These are phyloP conservation scores for Paxillus involutus DNA, from an alignment of 768 basidiomycete species.

Conservation along the genomic window DNA sequence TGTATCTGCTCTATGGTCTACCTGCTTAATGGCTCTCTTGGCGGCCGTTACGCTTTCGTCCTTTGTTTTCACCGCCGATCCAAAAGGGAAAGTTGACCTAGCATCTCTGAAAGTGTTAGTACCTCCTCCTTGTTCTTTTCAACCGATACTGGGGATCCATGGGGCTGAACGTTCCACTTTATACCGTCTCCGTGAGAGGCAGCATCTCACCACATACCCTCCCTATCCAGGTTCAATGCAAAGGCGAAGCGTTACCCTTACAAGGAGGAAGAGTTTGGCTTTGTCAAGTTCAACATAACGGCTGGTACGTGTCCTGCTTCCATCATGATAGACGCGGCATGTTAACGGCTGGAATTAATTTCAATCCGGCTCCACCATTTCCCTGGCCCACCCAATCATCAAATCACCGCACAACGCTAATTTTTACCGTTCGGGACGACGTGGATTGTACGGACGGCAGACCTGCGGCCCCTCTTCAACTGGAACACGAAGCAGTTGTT, in stretches of 20 bases:
- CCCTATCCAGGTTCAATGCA: conserved; percentile 40
- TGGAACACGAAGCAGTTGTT: conserved; percentile 99
- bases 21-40: conserved; percentile 72
- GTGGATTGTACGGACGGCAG: conserved; percentile 36
- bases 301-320: conserved; percentile 56
- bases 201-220: conserved; percentile 10
- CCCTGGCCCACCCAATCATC: conserved; percentile 5
- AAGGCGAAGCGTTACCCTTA: conserved; percentile 54
- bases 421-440: neutral
- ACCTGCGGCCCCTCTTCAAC: conserved; percentile 80
- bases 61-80: conserved; percentile 57
- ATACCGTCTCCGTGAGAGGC: conserved; percentile 9
- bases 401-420: conserved; percentile 15
- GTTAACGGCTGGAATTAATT: conserved; percentile 28
- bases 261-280: conserved; percentile 72
- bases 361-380: conserved; percentile 10
- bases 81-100: conserved; percentile 58
- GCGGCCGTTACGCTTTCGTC: conserved; percentile 74
- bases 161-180: conserved; percentile 2
- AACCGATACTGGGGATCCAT: conserved; percentile 2
- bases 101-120: conserved; percentile 78
- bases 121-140: neutral
- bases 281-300: conserved; percentile 77
- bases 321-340: conserved; percentile 24
- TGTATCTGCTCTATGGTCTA: conserved; percentile 68